These are phyloP conservation scores for Esteya vermicola DNA, from an alignment of 2,329 filamentous ascomycete genomes.

Conservation along the genomic window DNA sequence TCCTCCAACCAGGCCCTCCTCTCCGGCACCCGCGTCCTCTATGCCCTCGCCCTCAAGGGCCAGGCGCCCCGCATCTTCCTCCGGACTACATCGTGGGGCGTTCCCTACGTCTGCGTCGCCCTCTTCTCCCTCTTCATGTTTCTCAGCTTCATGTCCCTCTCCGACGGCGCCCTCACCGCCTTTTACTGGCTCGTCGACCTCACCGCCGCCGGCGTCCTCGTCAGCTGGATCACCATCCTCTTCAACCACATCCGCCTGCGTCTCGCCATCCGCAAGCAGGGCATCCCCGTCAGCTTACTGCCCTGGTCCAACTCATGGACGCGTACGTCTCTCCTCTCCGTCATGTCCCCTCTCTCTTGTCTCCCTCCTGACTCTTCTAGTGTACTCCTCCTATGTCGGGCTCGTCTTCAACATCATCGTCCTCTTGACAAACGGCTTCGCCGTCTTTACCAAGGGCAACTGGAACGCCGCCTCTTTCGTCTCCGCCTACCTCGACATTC, in stretches of 20 bases:
- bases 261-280: constrained; percentile 27
- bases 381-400: constrained; percentile 21
- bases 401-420: constrained; percentile 30
- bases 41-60: constrained; percentile 42
- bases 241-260: constrained; percentile 52
- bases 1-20: constrained; percentile 53
- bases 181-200: constrained; percentile 66
- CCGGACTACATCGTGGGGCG: constrained; percentile 33
- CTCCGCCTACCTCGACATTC: constrained; percentile 41
- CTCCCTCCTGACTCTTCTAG: constrained; percentile 18
- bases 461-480: constrained; percentile 51
- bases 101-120: constrained; percentile 41
- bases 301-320: constrained; percentile 54
- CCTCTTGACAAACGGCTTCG: constrained; percentile 54
- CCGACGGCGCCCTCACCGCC: constrained; percentile 39
- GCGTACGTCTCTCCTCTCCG: constrained; percentile 23
- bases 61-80: constrained; percentile 44
- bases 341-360: not conserved
- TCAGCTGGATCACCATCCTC: constrained; percentile 55
- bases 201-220: constrained; percentile 53
- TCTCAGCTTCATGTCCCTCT: constrained; percentile 44
- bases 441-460: constrained; percentile 39
- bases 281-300: constrained; percentile 31
- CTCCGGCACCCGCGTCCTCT: constrained; percentile 43
- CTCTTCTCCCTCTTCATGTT: constrained; percentile 32